phyloP scores from a whole-genome alignment of 129 eudicot genomes.

The Scalesia atractyloides region DNA sequence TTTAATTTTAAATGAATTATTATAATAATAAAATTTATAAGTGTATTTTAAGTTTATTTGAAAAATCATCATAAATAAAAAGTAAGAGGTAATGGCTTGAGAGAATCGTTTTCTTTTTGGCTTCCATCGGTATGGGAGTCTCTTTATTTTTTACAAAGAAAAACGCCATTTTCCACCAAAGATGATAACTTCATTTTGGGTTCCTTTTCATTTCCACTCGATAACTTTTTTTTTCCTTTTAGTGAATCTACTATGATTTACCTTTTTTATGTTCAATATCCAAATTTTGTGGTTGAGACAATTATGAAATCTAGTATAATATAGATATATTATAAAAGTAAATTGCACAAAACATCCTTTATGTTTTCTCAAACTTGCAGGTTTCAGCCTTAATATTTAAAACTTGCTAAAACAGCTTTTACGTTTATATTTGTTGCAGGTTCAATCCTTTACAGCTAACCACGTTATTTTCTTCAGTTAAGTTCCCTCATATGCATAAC shows the following conservation, averaged over 20 bases:
- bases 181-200: constrained; percentile 14
- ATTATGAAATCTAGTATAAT: background rate
- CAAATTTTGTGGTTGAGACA: background rate
- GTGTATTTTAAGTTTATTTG: background rate
- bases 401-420: too few relatives aligned
- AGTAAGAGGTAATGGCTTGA: background rate
- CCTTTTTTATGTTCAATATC: background rate
- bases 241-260: background rate
- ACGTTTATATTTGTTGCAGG: too few relatives aligned
- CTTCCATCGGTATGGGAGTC: constrained; percentile 23
- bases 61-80: background rate
- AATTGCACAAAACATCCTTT: too few relatives aligned
- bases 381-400: too few relatives aligned
- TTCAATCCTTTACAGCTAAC: too few relatives aligned
- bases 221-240: constrained; percentile 16
- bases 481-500: too few relatives aligned
- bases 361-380: too few relatives aligned
- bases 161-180: constrained; percentile 29
- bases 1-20: too few relatives aligned
- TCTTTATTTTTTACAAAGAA: constrained; percentile 10
- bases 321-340: too few relatives aligned
- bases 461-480: too few relatives aligned
- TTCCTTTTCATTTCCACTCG: background rate
- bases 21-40: too few relatives aligned
- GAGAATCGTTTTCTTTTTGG: constrained; percentile 12